Conservation (phyloP, 148 eudicot genomes). For the Pharnaceum exiguum region DNA sequence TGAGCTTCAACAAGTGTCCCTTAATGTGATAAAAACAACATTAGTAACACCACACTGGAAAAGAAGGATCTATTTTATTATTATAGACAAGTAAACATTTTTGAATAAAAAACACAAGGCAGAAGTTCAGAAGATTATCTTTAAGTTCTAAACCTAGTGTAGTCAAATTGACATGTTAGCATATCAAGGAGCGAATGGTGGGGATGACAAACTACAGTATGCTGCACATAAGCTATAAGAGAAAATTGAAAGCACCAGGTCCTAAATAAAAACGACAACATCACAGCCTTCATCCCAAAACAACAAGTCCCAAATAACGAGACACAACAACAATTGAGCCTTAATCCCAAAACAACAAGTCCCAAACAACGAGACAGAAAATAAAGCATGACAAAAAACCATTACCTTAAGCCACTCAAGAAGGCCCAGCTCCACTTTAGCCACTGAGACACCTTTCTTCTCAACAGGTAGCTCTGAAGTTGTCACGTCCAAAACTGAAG, state of each 20-base stretch:
- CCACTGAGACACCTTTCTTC: slow-evolving; percentile 91
- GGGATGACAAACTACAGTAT: no score
- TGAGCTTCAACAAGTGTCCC: slow-evolving; percentile 97
- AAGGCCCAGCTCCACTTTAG: slow-evolving; percentile 90
- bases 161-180: no score
- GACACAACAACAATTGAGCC: not conserved
- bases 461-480: slow-evolving; percentile 88
- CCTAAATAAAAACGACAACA: not conserved
- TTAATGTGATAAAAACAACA: slow-evolving; percentile 22
- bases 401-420: slow-evolving; percentile 97
- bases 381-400: not conserved
- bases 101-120: not conserved
- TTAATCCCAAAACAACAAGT: not conserved
- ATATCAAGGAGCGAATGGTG: not conserved
- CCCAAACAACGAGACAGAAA: not conserved
- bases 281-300: not conserved
- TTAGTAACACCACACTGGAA: not conserved
- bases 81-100: not conserved
- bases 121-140: no score
- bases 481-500: slow-evolving; percentile 81
- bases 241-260: not conserved
- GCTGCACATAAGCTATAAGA: not conserved
- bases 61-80: not conserved
- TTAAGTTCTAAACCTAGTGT: no score
- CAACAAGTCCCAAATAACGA: slow-evolving; percentile 1